Percentiles rank a stretch among this genome's conserved stretches.
Evolutionary conservation across 2,329 filamentous ascomycete species (phyloP).

Genomic region (Dactylellina drechsleri): DNA sequence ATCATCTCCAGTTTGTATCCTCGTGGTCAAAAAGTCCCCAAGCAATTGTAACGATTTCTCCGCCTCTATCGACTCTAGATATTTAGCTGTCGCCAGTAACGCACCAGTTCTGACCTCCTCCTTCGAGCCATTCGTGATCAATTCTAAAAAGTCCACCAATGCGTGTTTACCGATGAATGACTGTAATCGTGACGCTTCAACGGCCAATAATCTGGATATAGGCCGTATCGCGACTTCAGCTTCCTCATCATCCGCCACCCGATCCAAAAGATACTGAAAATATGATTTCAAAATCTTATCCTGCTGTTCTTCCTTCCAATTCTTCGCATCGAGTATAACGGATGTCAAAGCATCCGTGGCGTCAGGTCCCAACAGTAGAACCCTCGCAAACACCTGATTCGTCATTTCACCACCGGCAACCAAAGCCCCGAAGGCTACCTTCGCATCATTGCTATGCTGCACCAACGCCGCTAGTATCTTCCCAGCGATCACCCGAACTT

Average conservation of each 20-base stretch:
- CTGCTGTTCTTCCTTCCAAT: conserved; percentile 53
- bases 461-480: conserved; percentile 56
- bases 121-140: conserved; percentile 54
- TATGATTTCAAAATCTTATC: conserved; percentile 53
- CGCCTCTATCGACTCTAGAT: conserved; percentile 55
- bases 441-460: conserved; percentile 52
- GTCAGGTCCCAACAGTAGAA: conserved; percentile 53
- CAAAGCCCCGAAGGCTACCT: conserved; percentile 44
- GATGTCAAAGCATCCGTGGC: conserved; percentile 56
- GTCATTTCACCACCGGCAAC: conserved; percentile 31
- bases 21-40: conserved; percentile 70
- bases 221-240: conserved; percentile 52
- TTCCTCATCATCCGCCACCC: conserved; percentile 27
- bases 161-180: conserved; percentile 55
- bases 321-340: conserved; percentile 54
- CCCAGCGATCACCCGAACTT: conserved; percentile 45
- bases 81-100: conserved; percentile 57
- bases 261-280: conserved; percentile 55
- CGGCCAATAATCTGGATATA: conserved; percentile 56
- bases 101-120: conserved; percentile 57
- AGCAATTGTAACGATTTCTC: conserved; percentile 55
- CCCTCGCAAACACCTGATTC: conserved; percentile 34
- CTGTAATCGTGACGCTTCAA: conserved; percentile 53
- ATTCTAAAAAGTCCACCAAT: conserved; percentile 54
- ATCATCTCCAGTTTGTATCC: conserved; percentile 77